Evolutionary conservation across 768 basidiomycete genomes (phyloP), one percentile per base, ranked within the genome.

Genomic region (Amanita pseudoporphyria): DNA sequence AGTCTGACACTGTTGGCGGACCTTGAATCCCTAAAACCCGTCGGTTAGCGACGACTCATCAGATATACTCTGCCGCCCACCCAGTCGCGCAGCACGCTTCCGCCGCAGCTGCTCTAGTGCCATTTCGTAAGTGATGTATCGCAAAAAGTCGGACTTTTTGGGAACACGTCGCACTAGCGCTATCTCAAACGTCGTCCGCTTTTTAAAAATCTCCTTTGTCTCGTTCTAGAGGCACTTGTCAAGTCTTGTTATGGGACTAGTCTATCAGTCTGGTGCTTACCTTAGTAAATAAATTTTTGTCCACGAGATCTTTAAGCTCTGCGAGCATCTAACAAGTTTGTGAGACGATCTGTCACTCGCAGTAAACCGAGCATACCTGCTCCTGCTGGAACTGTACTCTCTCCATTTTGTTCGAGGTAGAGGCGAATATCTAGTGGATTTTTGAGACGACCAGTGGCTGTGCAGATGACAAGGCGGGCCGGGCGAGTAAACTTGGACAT

Each of bases 61-160:
- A 19, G 45, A 32, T 33, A 24, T 52, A 31, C 4, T 14, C 44
- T 37, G 6, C 16, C 56, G 78, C 47, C 37, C 62, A 92, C 90
- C 78, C 47, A 89, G 62, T 30, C 88, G 74, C 55, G 82, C 76
- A 24, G 76, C 73, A 47, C 92, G 74, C 60, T 92, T 90, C 57
- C 78, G 72, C 26, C 89, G 71, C 56, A 96, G 66, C 32, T 81
- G 77, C 63, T 96, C 93, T 39, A 96, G 73, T 9, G 76, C 76
- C 81, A 91, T 92, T 68, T 94, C 91, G 63, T 93, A 96, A 4
- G 85, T 76, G n/a, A 79, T 84, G 70, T 97, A 97, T 24, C 88
- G 83, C 62, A 95, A 67, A 67, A 82, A 96, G 66, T 97, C 93
- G 9, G 78, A 71, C 66, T 93, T 94, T 65, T 85, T 82, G 4